Percentiles rank a stretch among this genome's conserved stretches.
Conservation (phyloP, 768 basidiomycete species). For the Coprinopsis marcescibilis region DNA sequence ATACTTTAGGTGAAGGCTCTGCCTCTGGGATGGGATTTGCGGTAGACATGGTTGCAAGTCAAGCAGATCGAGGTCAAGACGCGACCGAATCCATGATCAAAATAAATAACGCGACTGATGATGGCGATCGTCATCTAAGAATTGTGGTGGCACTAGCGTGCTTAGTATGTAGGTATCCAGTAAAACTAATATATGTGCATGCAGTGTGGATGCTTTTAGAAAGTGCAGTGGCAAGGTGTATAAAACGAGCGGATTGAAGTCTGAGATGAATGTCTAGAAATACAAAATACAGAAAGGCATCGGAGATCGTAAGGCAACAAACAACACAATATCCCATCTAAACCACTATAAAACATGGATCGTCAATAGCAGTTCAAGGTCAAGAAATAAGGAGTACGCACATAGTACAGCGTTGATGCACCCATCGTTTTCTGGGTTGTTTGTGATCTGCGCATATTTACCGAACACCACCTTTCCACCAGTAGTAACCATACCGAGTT, state of each 20-base stretch:
- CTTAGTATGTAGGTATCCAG: no score
- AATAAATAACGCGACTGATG: no score
- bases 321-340: background rate
- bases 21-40: background rate
- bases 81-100: no score
- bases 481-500: conserved; percentile 94
- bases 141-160: no score
- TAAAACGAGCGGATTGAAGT: background rate
- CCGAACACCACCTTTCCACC: conserved; percentile 94
- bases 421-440: conserved; percentile 94
- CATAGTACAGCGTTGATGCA: conserved; percentile 93
- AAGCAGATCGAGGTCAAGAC: background rate
- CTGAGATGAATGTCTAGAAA: background rate
- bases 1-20: no score
- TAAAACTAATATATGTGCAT: no score
- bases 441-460: conserved; percentile 91
- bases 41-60: background rate
- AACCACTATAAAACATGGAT: conserved; percentile 1
- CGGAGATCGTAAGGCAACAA: background rate
- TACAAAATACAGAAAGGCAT: background rate
- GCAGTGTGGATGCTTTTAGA: no score
- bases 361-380: background rate
- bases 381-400: conserved; percentile 37
- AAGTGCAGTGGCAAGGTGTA: background rate
- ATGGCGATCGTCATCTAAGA: no score